phyloP scores from a whole-genome alignment of 345 rosid genomes.

The Cochlearia excelsa region DNA sequence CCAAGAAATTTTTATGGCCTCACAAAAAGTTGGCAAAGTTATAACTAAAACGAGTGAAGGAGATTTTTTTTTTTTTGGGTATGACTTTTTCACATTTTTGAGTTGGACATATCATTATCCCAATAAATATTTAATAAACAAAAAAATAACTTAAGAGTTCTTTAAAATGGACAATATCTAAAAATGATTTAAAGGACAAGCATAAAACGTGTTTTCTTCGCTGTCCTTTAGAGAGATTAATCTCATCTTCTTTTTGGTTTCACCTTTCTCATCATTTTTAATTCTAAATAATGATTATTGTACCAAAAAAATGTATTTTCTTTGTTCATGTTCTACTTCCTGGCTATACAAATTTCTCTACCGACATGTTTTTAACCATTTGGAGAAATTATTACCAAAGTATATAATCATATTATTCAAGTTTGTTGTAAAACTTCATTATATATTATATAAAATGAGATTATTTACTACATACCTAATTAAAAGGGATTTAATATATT shows the following conservation, averaged over 20 bases:
- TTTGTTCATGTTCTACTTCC: conserved; percentile 21
- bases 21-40: conserved; percentile 4
- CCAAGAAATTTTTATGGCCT: background rate
- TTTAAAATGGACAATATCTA: no score
- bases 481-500: conserved; percentile 1
- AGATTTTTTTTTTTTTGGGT: background rate
- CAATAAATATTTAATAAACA: no score
- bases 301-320: conserved; percentile 1
- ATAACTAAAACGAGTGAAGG: background rate
- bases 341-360: conserved; percentile 25
- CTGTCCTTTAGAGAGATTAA: conserved; percentile 20
- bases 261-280: conserved; percentile 20
- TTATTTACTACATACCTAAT: background rate
- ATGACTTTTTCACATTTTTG: conserved; percentile 8
- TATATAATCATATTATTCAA: background rate
- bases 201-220: conserved; percentile 13
- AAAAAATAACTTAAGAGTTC: no score
- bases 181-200: background rate
- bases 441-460: no score
- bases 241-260: conserved; percentile 12
- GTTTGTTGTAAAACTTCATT: no score
- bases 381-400: background rate
- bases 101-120: background rate
- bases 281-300: conserved; percentile 4
- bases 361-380: conserved; percentile 23